Evolutionary conservation across 768 basidiomycete genomes (phyloP).

Genomic region (Phanerochaete carnosa): DNA sequence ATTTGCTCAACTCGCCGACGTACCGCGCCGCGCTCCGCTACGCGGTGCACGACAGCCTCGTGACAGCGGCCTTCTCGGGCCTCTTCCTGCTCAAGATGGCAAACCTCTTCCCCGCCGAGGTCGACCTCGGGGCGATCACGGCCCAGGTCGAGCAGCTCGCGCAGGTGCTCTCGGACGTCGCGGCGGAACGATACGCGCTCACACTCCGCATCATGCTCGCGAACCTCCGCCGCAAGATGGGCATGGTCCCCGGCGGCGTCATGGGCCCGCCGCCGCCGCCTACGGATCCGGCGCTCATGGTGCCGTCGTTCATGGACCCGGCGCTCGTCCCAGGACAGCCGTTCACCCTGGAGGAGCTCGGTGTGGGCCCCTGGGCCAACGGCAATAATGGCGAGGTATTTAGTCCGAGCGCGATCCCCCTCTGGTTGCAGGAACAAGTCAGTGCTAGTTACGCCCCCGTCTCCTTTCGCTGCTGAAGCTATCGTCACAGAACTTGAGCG

Average conservation of each 20-base stretch:
- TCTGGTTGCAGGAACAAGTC: conserved; percentile 91
- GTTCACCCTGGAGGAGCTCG: conserved; percentile 84
- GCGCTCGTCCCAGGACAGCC: conserved; percentile 29
- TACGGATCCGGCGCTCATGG: conserved; percentile 41
- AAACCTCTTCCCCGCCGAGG: conserved; percentile 82
- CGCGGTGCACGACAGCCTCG: conserved; percentile 90
- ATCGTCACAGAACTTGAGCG: conserved; percentile 65
- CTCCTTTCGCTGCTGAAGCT: neutral
- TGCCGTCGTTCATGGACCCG: conserved; percentile 54
- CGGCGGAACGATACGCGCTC: conserved; percentile 92
- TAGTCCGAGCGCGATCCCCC: conserved; percentile 78
- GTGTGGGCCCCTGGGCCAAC: conserved; percentile 62
- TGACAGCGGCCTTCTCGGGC: conserved; percentile 88
- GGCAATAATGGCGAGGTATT: conserved; percentile 52
- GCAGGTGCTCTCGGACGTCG: conserved; percentile 87
- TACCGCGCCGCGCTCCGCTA: conserved; percentile 88
- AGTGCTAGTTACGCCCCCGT: conserved; percentile 22
- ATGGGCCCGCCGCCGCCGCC: conserved; percentile 3
- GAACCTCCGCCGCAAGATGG: conserved; percentile 85
- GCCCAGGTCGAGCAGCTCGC: conserved; percentile 88
- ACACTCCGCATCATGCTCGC: conserved; percentile 93
- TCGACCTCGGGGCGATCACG: conserved; percentile 74
- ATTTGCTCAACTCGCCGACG: conserved; percentile 77
- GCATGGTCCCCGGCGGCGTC: conserved; percentile 38
- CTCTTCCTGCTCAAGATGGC: conserved; percentile 94